phyloP scores from a whole-genome alignment of 352 stramenopile species.

The Globisporangium cederbergense region DNA sequence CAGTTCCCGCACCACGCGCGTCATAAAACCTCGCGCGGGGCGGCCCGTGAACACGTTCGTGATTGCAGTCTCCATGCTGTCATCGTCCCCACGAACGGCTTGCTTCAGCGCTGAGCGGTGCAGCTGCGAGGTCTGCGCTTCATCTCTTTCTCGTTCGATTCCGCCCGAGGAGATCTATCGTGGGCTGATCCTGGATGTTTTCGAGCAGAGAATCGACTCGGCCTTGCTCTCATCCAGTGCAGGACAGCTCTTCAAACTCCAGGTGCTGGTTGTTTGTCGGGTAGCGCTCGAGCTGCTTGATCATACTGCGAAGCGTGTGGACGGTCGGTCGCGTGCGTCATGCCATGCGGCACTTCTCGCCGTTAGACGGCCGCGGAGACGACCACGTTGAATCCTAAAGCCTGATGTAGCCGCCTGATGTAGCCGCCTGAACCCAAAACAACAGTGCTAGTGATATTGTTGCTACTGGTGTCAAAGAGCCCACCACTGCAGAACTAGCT shows the following conservation, averaged over 20 bases:
- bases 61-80: slow-evolving; percentile 1
- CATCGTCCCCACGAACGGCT: not conserved
- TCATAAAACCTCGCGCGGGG: not conserved
- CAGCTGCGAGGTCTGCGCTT: slow-evolving; percentile 31
- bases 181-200: not conserved
- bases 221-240: not conserved
- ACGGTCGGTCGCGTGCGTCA: not conserved
- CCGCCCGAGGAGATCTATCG: not conserved
- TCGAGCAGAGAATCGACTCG: not conserved
- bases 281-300: not conserved
- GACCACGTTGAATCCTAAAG: not conserved
- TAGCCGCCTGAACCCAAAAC: too few relatives aligned
- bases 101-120: slow-evolving; percentile 28
- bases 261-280: not conserved
- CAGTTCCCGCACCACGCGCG: not conserved
- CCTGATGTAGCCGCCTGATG: not conserved
- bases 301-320: not conserved
- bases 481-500: not conserved
- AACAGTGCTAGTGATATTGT: not conserved
- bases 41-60: slow-evolving; percentile 3
- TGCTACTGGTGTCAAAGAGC: not conserved
- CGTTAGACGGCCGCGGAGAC: not conserved
- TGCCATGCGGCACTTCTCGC: not conserved
- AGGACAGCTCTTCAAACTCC: not conserved
- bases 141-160: slow-evolving; percentile 15